These are phyloP conservation scores for Aureobasidium sp. DNA, from an alignment of 2,329 filamentous ascomycete species.

Conservation along the genomic window DNA sequence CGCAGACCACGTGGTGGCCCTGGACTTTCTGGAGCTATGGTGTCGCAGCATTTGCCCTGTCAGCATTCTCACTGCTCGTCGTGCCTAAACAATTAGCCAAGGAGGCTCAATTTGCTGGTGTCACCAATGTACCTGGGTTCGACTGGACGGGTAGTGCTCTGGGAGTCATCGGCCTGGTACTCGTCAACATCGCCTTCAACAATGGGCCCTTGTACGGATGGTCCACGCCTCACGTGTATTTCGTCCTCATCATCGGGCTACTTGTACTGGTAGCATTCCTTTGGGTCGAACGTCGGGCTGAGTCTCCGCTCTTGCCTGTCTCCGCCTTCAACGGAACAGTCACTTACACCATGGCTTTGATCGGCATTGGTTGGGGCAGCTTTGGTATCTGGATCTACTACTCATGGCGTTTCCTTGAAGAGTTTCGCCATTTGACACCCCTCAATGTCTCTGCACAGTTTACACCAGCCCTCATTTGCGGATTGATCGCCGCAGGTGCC, in stretches of 20 bases:
- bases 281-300: constrained; percentile 29
- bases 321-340: constrained; percentile 26
- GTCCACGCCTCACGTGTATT: constrained; percentile 49
- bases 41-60: constrained; percentile 34
- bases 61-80: constrained; percentile 32
- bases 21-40: constrained; percentile 40
- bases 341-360: constrained; percentile 33
- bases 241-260: constrained; percentile 51
- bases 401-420: constrained; percentile 30
- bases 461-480: constrained; percentile 29
- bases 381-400: constrained; percentile 46
- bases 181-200: constrained; percentile 63
- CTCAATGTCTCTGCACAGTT: constrained; percentile 30
- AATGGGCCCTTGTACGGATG: constrained; percentile 56
- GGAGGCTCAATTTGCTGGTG: constrained; percentile 23
- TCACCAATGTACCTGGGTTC: constrained; percentile 24
- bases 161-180: constrained; percentile 50
- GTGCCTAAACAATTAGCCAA: constrained; percentile 30
- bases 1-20: constrained; percentile 29
- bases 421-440: constrained; percentile 28
- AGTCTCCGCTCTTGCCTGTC: constrained; percentile 26
- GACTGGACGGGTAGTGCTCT: constrained; percentile 40
- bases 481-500: constrained; percentile 30
- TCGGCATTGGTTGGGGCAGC: constrained; percentile 69
- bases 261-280: constrained; percentile 51